Evolutionary conservation across 495 filamentous ascomycete species (phyloP), one percentile per base, ranked within the genome.

Genomic region (Aspergillus sparsus): DNA sequence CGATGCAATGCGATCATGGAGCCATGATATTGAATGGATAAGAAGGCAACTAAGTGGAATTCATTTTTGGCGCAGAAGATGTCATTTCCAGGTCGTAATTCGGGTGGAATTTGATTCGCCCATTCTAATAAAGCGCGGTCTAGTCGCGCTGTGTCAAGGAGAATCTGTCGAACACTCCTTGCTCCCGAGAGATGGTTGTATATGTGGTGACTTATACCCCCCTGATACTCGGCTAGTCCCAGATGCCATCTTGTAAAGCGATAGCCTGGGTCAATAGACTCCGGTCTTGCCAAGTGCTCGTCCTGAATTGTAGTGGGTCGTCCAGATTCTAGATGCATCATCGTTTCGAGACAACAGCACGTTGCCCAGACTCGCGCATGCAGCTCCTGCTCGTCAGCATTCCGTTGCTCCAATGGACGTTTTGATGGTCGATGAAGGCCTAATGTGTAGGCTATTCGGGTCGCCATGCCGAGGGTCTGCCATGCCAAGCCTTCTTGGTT

Each of bases 401-500:
- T 53, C 18, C 16, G 37, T 7, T 6, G 53, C 36, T n/a, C 13
- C 18, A 12, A 7, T 8, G 12, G 36, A 13, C 12, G 39, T 27
- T 45, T 33, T 6, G 18, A 34, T 3, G 27, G 27, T 5, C 57
- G 57, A 36, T 65, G 54, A 9, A 65, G 15, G 0, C 62, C 62
- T 1, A 65, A 34, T 6, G 62, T 65, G 6, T 58, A 61, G 3
- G 62, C 62, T 13, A 61, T 61, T 0, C 58, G 34, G 34, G 58
- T 65, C 6, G 58, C 58, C 35, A 61, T 61, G 4, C 62, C 62
- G 2, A 65, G 49, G 1, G 49, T 57, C 18, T 65, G 62, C 62
- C 62, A 65, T 0, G 53, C 62, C 5, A 65, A 57, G 0, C 58
- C 62, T 32, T 61, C 62, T 18, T 65, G 49, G 31, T 58, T 65